phyloP scores from a whole-genome alignment of 2,329 filamentous ascomycete species.

The Aspergillus sp. region DNA sequence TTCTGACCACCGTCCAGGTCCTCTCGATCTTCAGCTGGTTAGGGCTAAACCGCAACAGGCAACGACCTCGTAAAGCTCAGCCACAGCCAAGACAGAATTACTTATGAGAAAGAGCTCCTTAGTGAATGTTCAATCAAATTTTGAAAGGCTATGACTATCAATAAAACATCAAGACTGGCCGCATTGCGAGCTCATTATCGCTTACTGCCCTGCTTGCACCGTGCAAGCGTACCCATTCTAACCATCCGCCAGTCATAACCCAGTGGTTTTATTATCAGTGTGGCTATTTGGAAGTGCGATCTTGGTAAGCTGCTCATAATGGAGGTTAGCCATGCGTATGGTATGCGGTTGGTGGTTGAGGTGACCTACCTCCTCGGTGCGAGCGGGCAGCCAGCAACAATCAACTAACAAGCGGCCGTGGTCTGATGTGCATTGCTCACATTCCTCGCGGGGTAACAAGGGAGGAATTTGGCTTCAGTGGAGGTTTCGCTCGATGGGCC shows the following conservation, averaged over 20 bases:
- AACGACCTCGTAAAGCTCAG: no score
- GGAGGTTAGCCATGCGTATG: not conserved
- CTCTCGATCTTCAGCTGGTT: no score
- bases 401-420: not conserved
- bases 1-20: no score
- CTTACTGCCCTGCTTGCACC: conserved; percentile 4
- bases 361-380: not conserved
- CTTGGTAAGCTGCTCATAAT: not conserved
- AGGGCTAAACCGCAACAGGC: no score
- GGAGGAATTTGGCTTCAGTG: no score
- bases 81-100: no score
- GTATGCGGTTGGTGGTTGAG: not conserved
- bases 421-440: not conserved
- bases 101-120: no score
- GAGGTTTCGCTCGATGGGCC: no score
- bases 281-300: not conserved
- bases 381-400: not conserved
- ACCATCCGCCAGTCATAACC: not conserved
- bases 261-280: not conserved
- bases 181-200: not conserved
- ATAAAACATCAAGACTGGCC: not conserved
- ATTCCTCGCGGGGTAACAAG: no score
- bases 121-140: no score
- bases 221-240: not conserved
- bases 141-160: no score